Conservation (phyloP, 495 filamentous ascomycete genomes). For the Penicillium angulare region DNA sequence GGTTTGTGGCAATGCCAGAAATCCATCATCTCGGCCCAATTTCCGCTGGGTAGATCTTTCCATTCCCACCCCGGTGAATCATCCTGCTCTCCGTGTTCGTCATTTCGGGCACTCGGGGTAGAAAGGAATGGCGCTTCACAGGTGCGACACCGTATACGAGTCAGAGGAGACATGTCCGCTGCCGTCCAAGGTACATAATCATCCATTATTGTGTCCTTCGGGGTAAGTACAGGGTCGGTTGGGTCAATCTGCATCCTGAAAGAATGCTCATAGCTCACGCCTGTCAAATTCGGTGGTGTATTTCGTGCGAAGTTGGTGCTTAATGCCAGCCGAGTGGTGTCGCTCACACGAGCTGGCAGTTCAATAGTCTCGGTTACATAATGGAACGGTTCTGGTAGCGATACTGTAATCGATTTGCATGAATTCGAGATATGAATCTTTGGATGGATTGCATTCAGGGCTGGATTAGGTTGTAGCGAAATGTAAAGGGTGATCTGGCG, state of each 20-base stretch:
- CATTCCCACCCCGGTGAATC: slow-evolving; percentile 49
- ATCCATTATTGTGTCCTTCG: slow-evolving; percentile 29
- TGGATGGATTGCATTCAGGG: slow-evolving; percentile 28
- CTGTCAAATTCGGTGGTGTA: background rate
- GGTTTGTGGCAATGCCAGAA: slow-evolving; percentile 99
- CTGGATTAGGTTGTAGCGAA: slow-evolving; percentile 53
- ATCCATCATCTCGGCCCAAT: slow-evolving; percentile 99
- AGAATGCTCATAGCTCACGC: slow-evolving; percentile 38
- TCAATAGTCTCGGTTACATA: slow-evolving; percentile 52
- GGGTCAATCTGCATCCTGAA: slow-evolving; percentile 68
- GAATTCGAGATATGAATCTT: slow-evolving; percentile 39
- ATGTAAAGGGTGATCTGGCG: slow-evolving; percentile 76
- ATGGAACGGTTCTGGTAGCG: slow-evolving; percentile 43
- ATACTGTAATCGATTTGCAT: slow-evolving; percentile 36
- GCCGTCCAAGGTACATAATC: slow-evolving; percentile 73
- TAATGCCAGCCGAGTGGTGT: slow-evolving; percentile 26
- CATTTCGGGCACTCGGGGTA: background rate
- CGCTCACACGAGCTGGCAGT: slow-evolving; percentile 63
- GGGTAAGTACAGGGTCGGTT: slow-evolving; percentile 23
- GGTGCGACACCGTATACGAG: slow-evolving; percentile 60
- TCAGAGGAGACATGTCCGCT: slow-evolving; percentile 50
- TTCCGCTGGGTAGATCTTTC: slow-evolving; percentile 93
- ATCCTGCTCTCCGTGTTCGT: background rate
- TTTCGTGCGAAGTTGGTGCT: background rate
- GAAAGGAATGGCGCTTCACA: slow-evolving; percentile 49